Base-by-base conservation (phyloP, 345 rosid species). In the Syzygium aromaticum region DNA sequence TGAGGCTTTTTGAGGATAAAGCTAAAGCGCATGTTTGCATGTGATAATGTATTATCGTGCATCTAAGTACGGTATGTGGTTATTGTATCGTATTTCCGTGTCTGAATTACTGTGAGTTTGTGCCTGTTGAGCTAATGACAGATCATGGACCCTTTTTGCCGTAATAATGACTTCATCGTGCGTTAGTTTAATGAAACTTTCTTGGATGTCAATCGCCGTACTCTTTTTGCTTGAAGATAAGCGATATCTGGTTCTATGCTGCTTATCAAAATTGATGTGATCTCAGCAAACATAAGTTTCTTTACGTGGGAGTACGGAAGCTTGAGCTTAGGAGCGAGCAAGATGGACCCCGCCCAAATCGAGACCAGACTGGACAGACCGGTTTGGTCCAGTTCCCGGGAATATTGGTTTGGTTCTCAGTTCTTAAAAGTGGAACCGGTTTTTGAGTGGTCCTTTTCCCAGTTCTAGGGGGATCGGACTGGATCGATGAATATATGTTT, bases 1-100 rank as follows among this genome's bases (percentile, higher is more conserved):
- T 94, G 86, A 91, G 33, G 78, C 78, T 67, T 67, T 67, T 67
- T 67, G 78, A 17, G 46, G 11, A 30, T 67, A 33, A 19, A 67
- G 78, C 46, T 17, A 17, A 63, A 63, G 77, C 77, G 77, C 77
- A 16, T 7, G 11, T 30, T 30, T 64, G 22, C 77, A 17, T 73
- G 25, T 33, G 80, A 22, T 33, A 17, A 22, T 33, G 46, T 67
- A 19, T 73, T 17, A 33, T 67, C 46, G 23, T 17, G 46, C 78
- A 67, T 67, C 78, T 33, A 17, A 67, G 78, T 17, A 67, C 11
- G 43, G 19, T 67, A 16, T 33, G 43, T 67, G 43, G 12, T 30
- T 4, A 16, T 8, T 15, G 23, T 43, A 16, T 67, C 33, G 78
- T 67, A 67, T 67, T 67, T 67, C 78, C 43, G 43, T 67, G 78